Percentiles rank a stretch among this genome's conserved stretches.
Conservation (phyloP, 2,329 filamentous ascomycete genomes). For the Fusarium clavum region DNA sequence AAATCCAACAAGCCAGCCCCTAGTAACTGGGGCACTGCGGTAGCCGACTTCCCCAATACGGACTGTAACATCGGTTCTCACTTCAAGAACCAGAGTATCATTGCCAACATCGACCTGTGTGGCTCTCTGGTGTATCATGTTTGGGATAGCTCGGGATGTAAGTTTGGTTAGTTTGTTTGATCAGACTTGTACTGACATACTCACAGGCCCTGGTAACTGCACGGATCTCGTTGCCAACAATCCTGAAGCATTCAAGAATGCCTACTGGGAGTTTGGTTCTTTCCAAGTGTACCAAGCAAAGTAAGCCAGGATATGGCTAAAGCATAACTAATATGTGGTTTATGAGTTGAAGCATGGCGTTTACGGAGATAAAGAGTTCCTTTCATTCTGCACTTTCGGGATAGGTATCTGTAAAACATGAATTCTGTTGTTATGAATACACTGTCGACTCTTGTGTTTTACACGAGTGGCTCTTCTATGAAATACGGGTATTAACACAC, state of each 20-base stretch:
- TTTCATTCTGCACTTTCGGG: slow-evolving; percentile 1
- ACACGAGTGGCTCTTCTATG: slow-evolving; percentile 34
- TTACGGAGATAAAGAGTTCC: slow-evolving; percentile 9
- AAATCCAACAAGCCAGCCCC: slow-evolving; percentile 66
- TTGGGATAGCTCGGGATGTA: slow-evolving; percentile 61
- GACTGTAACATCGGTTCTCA: slow-evolving; percentile 69
- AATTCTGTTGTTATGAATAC: slow-evolving; percentile 18
- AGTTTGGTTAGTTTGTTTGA: slow-evolving; percentile 18
- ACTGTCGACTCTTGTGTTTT: slow-evolving; percentile 23
- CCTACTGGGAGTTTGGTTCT: slow-evolving; percentile 73
- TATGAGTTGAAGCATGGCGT: slow-evolving; percentile 41
- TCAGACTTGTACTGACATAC: slow-evolving; percentile 5
- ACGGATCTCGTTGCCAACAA: slow-evolving; percentile 68
- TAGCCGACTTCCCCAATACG: slow-evolving; percentile 74
- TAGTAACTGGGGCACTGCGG: slow-evolving; percentile 69
- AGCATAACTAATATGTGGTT: neutral
- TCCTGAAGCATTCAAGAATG: slow-evolving; percentile 66
- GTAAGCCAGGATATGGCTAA: slow-evolving; percentile 11
- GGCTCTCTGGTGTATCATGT: slow-evolving; percentile 64
- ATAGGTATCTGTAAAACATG: slow-evolving; percentile 8
- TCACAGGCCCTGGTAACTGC: slow-evolving; percentile 65
- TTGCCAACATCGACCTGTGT: slow-evolving; percentile 74
- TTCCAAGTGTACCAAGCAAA: slow-evolving; percentile 67
- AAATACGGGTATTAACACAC: slow-evolving; percentile 37
- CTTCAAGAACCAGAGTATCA: slow-evolving; percentile 74